Base-by-base conservation (phyloP, 108 stramenopile species). In the Skeletonema tropicum region DNA sequence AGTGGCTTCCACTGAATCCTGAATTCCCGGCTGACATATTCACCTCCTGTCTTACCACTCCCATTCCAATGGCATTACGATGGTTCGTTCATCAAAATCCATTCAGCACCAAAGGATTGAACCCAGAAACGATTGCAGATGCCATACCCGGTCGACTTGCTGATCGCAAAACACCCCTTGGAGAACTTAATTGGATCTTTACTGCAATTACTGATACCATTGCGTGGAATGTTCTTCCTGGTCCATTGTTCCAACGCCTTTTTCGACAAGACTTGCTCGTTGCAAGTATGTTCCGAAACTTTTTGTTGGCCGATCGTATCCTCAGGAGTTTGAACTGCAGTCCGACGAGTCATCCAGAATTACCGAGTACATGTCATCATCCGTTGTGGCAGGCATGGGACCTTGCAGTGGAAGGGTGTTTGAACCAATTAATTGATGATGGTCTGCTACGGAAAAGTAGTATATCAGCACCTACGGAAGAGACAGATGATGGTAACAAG, bases 161-260 rank as follows among this genome's bases (percentile, higher is more conserved):
- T 23, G 98, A 99, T 86, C 77, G 99, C 13, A 98, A 97, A 62
- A 92, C 94, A 6, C 94, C 92, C 21, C 71, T 93, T 4, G 94
- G 98, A 29, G 98, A 99, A 80, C 80, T 99, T 52, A 98, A 99
- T 85, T 99, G 98, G 99, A 97, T 99, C 26, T 98, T 99, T 76
- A 99, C 98, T 13, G 97, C 98, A 5, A 92, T 99, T 35, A 99
- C 98, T 19, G 99, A 99, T 80, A 97, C 97, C 17, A 98, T 99
- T 59, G 99, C 98, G 8, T 99, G 99, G 99, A 97, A 98, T 84
- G 90, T 97, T 10, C 78, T 99, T 14, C 99, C 99, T n/a, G 81
- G 89, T 31, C 80, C 87, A 8, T 81, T 98, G 23, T 99, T 99
- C 85, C 97, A 96, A 75, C 82, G 94, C 71, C 79, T 99, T 6